These are phyloP conservation scores for Thermoascus crustaceus DNA, from an alignment of 2,329 filamentous ascomycete species.

Conservation along the genomic window DNA sequence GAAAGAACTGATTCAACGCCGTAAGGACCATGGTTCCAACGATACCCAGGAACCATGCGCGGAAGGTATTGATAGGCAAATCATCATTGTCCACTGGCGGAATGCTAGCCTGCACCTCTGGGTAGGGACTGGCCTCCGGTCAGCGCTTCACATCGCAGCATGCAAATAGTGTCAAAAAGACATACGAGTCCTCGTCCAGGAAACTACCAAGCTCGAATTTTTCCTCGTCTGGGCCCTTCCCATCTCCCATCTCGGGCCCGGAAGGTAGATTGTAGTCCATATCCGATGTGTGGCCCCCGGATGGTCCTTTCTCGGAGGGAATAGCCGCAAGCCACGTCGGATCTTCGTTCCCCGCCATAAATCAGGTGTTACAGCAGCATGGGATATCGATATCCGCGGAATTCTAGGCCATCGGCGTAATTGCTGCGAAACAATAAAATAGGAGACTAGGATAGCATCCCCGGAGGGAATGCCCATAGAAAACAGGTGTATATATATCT, in stretches of 20 bases:
- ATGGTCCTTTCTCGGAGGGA: too few relatives aligned
- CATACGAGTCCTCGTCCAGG: neutral
- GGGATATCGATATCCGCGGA: too few relatives aligned
- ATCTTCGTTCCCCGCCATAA: too few relatives aligned
- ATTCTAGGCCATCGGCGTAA: too few relatives aligned
- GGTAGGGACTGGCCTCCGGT: conserved; percentile 5
- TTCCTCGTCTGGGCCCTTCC: neutral
- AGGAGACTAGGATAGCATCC: too few relatives aligned
- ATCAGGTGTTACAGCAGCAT: too few relatives aligned
- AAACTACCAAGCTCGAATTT: neutral
- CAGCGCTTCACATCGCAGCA: neutral
- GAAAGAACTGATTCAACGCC: conserved; percentile 13
- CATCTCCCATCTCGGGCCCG: neutral
- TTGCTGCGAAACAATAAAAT: too few relatives aligned
- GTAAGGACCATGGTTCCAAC: conserved; percentile 13
- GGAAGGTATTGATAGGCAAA: conserved; percentile 14
- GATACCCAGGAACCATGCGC: conserved; percentile 37
- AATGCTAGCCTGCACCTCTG: conserved; percentile 14
- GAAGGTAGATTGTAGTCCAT: neutral
- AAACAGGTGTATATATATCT: too few relatives aligned
- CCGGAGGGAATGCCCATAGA: too few relatives aligned
- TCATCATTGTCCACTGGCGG: conserved; percentile 10
- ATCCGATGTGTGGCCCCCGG: too few relatives aligned
- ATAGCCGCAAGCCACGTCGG: too few relatives aligned
- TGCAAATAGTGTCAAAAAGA: neutral